phyloP scores from a whole-genome alignment of 192 early-diverging fungal genomes.

The Neocallimastix lanati region DNA sequence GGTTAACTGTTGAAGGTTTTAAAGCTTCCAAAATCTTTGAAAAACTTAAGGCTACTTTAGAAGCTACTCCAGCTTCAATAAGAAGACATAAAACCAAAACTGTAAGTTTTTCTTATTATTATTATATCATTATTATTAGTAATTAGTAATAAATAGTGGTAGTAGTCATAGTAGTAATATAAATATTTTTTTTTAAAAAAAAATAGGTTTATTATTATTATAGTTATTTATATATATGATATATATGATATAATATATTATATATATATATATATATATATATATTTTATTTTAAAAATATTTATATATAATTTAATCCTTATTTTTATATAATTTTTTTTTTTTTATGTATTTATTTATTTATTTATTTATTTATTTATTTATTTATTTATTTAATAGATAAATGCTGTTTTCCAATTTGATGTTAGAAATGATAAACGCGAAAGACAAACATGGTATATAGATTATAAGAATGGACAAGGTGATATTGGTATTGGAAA shows the following conservation, averaged over 20 bases:
- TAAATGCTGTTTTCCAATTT: constrained; percentile 78
- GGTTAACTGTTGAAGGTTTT: constrained; percentile 48
- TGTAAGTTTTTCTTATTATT: background rate
- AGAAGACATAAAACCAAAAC: constrained; percentile 18
- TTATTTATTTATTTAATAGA: background rate
- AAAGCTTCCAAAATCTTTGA: constrained; percentile 56
- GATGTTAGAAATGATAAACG: constrained; percentile 54
- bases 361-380: background rate
- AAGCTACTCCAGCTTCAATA: constrained; percentile 9
- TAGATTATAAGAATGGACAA: constrained; percentile 67
- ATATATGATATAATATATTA: too few species aligned
- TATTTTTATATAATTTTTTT: too few species aligned
- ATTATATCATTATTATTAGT: too few species aligned
- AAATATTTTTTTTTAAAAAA: too few species aligned
- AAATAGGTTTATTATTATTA: too few species aligned
- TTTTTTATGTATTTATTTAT: too few species aligned
- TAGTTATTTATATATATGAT: too few species aligned
- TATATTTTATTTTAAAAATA: background rate
- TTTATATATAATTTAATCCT: too few species aligned
- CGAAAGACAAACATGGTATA: constrained; percentile 55
- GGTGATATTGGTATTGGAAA: constrained; percentile 37
- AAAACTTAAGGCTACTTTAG: constrained; percentile 32
- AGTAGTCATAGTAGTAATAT: too few species aligned
- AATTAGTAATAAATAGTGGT: too few species aligned
- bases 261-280: too few species aligned